A percentile compares a stretch with the other conserved stretches of the same genome.
phyloP scores from a whole-genome alignment of 2,329 filamentous ascomycete species.

The Colletotrichum viniferum region DNA sequence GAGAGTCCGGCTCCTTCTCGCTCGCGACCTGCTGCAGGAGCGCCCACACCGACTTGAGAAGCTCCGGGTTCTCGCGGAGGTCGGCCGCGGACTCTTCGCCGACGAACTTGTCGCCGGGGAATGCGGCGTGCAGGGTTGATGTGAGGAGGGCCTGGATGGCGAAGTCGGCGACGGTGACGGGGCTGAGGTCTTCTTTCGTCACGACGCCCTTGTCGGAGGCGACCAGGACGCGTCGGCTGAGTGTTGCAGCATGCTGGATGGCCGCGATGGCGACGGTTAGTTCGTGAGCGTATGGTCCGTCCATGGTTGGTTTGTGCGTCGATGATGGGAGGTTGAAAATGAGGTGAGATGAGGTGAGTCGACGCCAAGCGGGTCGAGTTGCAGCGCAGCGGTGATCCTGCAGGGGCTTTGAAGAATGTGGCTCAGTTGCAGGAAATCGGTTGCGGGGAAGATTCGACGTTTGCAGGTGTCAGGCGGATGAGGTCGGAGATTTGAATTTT shows the following conservation, averaged over 20 bases:
- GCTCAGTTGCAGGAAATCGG: background rate
- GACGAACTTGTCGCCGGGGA: constrained; percentile 56
- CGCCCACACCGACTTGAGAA: constrained; percentile 53
- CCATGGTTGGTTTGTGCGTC: constrained; percentile 33
- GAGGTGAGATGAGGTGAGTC: background rate
- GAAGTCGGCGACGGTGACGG: constrained; percentile 65
- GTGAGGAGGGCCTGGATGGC: constrained; percentile 62
- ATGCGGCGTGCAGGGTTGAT: constrained; percentile 51
- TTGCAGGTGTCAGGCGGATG: background rate
- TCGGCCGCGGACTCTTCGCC: constrained; percentile 60
- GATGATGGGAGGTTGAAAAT: background rate
- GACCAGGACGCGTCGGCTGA: constrained; percentile 54
- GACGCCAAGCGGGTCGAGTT: background rate
- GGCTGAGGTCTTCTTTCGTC: constrained; percentile 59
- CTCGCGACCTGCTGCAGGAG: constrained; percentile 40
- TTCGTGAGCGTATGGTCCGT: constrained; percentile 46
- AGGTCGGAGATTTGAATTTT: background rate
- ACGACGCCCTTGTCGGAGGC: constrained; percentile 53
- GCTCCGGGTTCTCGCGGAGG: constrained; percentile 43
- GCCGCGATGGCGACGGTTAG: constrained; percentile 46
- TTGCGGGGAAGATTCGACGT: background rate
- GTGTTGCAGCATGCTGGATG: constrained; percentile 48
- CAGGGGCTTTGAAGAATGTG: background rate
- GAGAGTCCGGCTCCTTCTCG: constrained; percentile 27
- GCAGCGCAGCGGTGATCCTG: background rate